Evolutionary conservation across 805 yeast species (phyloP).

Genomic region (Wickerhamiella qilinensis): DNA sequence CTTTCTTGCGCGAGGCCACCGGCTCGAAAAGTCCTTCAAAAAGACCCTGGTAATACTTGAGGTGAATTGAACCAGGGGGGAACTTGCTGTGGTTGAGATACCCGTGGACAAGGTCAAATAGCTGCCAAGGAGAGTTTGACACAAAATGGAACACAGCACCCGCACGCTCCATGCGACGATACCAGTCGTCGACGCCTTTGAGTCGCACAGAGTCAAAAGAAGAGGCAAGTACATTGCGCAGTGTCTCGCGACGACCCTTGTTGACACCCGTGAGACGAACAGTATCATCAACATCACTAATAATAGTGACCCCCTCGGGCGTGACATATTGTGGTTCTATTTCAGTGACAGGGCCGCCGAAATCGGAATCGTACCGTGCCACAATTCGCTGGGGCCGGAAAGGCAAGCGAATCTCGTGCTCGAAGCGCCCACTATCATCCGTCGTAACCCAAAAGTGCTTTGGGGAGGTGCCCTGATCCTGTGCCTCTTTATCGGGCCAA

Average conservation of each 20-base stretch:
- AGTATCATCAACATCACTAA: constrained; percentile 91
- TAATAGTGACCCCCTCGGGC: constrained; percentile 44
- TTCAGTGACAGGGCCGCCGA: background rate
- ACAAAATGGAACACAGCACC: constrained; percentile 74
- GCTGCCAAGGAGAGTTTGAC: constrained; percentile 89
- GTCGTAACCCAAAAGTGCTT: constrained; percentile 10
- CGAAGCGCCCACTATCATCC: constrained; percentile 16
- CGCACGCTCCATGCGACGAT: constrained; percentile 30
- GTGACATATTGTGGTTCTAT: constrained; percentile 10
- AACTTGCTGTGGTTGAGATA: constrained; percentile 40
- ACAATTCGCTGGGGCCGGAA: constrained; percentile 10
- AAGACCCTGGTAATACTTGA: constrained; percentile 74
- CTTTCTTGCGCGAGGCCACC: constrained; percentile 62
- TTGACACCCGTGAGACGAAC: constrained; percentile 79
- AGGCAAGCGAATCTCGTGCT: constrained; percentile 7
- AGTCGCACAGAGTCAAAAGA: constrained; percentile 53
- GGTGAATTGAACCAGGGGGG: constrained; percentile 71
- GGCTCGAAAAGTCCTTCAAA: constrained; percentile 76
- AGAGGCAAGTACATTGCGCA: constrained; percentile 59
- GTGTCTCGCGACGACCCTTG: constrained; percentile 70
- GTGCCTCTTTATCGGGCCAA: constrained; percentile 6
- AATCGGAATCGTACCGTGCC: constrained; percentile 4
- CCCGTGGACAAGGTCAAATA: constrained; percentile 42
- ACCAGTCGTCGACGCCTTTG: constrained; percentile 64
- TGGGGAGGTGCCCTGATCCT: constrained; percentile 5